Percentiles rank a stretch among this genome's conserved stretches.
Evolutionary conservation across 208 protist genomes (phyloP).

Genomic region (Leishmania arabica): DNA sequence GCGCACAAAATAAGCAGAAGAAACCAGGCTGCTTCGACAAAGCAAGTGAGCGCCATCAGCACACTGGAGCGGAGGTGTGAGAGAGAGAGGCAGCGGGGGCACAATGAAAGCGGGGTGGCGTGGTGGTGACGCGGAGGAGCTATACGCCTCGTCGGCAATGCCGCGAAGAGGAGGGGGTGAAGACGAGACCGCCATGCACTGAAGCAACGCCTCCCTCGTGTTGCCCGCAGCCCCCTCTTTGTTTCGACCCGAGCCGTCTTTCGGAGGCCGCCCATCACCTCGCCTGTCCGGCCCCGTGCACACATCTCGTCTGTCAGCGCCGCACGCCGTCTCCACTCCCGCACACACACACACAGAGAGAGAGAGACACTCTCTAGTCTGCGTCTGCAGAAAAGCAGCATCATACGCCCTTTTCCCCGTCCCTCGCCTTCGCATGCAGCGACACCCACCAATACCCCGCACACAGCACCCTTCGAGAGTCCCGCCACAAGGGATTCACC

Average conservation of each 20-base stretch:
- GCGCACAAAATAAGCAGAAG: background rate
- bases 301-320: background rate
- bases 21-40: background rate
- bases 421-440: background rate
- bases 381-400: background rate
- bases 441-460: background rate
- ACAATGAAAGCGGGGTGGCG: background rate
- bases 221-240: background rate
- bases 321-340: background rate
- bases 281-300: background rate
- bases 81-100: background rate
- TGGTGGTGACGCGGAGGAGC: background rate
- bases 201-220: background rate
- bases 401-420: background rate
- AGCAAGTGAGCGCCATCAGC: background rate
- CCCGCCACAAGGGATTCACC: background rate
- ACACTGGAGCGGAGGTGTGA: background rate
- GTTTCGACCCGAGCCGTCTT: background rate
- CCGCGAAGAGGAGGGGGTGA: background rate
- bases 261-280: background rate
- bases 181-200: background rate
- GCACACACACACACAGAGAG: background rate
- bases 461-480: background rate
- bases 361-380: background rate
- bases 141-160: too few relatives aligned